These are phyloP conservation scores for Tuber umbilicatum DNA, from an alignment of 495 filamentous ascomycete genomes.

Conservation along the genomic window DNA sequence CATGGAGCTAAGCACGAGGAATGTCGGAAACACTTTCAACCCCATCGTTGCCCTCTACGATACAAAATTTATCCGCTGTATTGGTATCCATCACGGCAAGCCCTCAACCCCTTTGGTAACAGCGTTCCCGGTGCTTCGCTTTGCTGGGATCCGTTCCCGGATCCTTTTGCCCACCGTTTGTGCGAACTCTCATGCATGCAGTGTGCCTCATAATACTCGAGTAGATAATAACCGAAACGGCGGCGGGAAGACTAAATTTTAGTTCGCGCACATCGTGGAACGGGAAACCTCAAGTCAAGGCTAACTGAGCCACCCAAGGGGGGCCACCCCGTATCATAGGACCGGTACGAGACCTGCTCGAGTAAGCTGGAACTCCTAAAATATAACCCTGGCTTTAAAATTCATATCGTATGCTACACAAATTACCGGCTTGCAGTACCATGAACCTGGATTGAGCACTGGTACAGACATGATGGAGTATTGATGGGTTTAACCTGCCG, in stretches of 20 bases:
- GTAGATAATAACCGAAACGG: not conserved
- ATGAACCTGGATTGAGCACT: not conserved
- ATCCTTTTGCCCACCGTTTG: not conserved
- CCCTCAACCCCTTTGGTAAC: not conserved
- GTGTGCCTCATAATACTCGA: not conserved
- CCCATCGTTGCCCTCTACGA: too few species aligned
- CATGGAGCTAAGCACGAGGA: not conserved
- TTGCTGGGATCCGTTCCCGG: not conserved
- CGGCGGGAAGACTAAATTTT: not conserved
- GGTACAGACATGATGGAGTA: not conserved
- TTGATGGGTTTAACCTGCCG: not conserved
- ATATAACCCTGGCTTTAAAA: not conserved
- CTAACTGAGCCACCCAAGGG: not conserved
- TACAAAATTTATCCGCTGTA: too few species aligned
- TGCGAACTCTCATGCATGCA: not conserved
- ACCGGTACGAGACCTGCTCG: not conserved
- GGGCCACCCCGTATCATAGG: not conserved
- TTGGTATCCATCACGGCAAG: not conserved
- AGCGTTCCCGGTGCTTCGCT: not conserved
- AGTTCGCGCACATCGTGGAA: not conserved
- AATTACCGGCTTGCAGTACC: not conserved
- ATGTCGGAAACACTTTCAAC: not conserved
- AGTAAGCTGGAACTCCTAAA: not conserved
- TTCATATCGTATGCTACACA: not conserved
- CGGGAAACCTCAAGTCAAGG: not conserved